phyloP scores from a whole-genome alignment of 2,329 filamentous ascomycete genomes.

The Aspergillus brasiliensis region DNA sequence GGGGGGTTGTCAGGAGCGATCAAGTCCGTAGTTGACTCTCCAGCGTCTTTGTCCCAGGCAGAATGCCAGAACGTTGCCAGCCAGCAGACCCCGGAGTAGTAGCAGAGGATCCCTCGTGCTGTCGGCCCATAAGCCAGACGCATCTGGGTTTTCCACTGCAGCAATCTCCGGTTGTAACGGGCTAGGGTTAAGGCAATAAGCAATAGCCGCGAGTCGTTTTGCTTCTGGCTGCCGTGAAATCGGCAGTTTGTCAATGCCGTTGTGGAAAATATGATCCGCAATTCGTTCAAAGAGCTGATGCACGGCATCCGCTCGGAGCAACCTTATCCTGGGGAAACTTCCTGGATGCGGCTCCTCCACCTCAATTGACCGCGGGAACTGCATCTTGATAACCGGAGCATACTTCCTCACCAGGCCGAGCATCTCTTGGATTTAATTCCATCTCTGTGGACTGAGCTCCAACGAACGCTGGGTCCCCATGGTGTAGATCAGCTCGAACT shows the following conservation, averaged over 20 bases:
- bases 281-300: constrained; percentile 29
- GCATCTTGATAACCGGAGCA: constrained; percentile 29
- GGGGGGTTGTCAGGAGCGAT: constrained; percentile 52
- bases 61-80: constrained; percentile 57
- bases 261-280: constrained; percentile 43
- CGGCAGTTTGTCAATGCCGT: constrained; percentile 50
- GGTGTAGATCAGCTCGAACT: constrained; percentile 66
- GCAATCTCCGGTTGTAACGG: constrained; percentile 35
- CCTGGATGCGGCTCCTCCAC: constrained; percentile 35
- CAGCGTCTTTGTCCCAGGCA: constrained; percentile 61
- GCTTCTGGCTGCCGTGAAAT: constrained; percentile 39
- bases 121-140: constrained; percentile 50
- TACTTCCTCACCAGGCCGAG: constrained; percentile 48
- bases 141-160: constrained; percentile 34
- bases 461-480: constrained; percentile 56
- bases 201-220: constrained; percentile 36
- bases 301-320: constrained; percentile 48
- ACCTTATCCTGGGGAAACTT: constrained; percentile 53
- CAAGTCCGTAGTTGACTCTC: constrained; percentile 66
- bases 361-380: constrained; percentile 48
- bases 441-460: constrained; percentile 58
- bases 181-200: constrained; percentile 49
- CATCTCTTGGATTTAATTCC: constrained; percentile 58
- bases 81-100: constrained; percentile 53
- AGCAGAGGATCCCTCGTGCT: constrained; percentile 36